Evolutionary conservation across 305 asterid species (phyloP).

Genomic region (Fraxinus ornus): DNA sequence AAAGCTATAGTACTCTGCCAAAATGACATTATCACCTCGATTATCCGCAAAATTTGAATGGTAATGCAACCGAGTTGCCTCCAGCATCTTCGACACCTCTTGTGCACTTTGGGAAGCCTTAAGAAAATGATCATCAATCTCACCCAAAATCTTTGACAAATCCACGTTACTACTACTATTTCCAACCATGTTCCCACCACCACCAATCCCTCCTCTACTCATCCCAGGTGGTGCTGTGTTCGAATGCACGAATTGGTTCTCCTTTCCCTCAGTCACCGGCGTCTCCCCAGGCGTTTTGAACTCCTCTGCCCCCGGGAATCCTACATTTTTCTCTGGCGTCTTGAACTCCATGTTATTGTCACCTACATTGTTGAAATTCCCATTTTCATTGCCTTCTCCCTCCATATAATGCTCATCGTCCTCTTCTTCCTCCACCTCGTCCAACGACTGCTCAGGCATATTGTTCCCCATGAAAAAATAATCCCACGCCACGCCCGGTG

Average conservation of each 20-base stretch:
- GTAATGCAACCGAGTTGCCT: constrained; percentile 92
- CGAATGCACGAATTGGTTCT: constrained; percentile 69
- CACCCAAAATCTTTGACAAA: constrained; percentile 65
- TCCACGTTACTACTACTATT: constrained; percentile 54
- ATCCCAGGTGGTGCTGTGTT: constrained; percentile 79
- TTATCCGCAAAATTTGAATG: constrained; percentile 95
- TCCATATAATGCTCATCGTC: constrained; percentile 23
- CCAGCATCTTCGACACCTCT: constrained; percentile 91
- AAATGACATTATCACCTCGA: constrained; percentile 47
- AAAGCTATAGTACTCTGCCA: neutral
- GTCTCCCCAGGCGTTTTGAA: constrained; percentile 59
- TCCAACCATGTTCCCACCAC: constrained; percentile 28
- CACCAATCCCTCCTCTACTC: constrained; percentile 27
- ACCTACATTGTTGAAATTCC: constrained; percentile 31
- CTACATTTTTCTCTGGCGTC: constrained; percentile 72
- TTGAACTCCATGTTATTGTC: constrained; percentile 33
- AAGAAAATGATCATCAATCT: constrained; percentile 83
- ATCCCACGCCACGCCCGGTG: constrained; percentile 87
- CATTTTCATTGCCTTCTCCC: constrained; percentile 14
- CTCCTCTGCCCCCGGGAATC: constrained; percentile 42
- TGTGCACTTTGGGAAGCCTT: constrained; percentile 88
- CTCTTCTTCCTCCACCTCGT: constrained; percentile 46
- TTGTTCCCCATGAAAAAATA: constrained; percentile 59
- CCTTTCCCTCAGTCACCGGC: constrained; percentile 25
- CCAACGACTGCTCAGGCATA: constrained; percentile 41